Conservation (phyloP, 768 basidiomycete genomes). For the Boletus bicolor region DNA sequence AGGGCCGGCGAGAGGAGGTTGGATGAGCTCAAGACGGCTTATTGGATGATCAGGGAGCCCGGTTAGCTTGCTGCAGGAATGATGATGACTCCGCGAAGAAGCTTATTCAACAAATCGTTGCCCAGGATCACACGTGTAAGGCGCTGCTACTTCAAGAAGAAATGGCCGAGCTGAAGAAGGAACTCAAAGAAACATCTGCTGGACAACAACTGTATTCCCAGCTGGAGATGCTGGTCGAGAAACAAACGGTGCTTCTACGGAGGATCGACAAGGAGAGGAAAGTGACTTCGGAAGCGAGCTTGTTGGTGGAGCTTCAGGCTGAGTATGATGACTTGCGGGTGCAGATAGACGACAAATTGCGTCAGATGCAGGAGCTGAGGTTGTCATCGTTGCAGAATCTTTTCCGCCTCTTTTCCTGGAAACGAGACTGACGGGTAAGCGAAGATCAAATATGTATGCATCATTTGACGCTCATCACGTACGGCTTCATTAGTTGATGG, state of each 20-base stretch:
- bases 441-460: no score
- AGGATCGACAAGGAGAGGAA: not conserved
- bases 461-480: no score
- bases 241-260: no score
- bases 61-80: conserved; percentile 1
- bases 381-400: not conserved
- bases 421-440: no score
- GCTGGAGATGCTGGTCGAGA: no score
- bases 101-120: conserved; percentile 6
- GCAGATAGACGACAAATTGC: conserved; percentile 7
- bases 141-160: conserved; percentile 6
- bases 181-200: conserved; percentile 1
- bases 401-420: not conserved
- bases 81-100: conserved; percentile 5
- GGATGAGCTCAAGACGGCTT: conserved; percentile 4
- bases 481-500: no score
- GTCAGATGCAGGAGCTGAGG: conserved; percentile 12
- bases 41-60: conserved; percentile 11
- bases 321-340: conserved; percentile 3
- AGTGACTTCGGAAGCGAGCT: not conserved
- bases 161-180: conserved; percentile 3
- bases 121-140: not conserved
- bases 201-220: no score
- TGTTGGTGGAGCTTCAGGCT: conserved; percentile 2
- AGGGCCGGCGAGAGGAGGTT: conserved; percentile 17